Base-by-base conservation (phyloP, 495 filamentous ascomycete species). In the Viridothelium virens region DNA sequence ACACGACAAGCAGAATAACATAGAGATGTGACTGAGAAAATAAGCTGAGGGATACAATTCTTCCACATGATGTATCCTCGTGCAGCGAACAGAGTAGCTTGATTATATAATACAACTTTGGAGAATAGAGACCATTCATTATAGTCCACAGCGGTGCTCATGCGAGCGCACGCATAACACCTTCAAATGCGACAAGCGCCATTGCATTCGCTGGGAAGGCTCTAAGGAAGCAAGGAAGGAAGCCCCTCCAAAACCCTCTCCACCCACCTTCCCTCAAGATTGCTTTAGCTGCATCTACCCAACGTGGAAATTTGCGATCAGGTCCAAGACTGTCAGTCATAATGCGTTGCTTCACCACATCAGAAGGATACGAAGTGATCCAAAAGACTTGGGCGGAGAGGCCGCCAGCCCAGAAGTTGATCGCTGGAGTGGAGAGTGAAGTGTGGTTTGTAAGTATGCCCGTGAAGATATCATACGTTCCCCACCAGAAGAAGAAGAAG, bases 401-500 rank as follows among this genome's bases (percentile, higher is more conserved):
- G 1, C 94, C 94, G 12, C 94, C 94, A 0, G 94, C 94, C 94
- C 92, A 97, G 81, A 98, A 98, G 72, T 97, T 97, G 69, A 97
- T 82, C 1, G 85, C 85, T 6, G 92, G 91, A 0, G 86, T 84
- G 25, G 88, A 89, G 65, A 96, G 78, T n/a, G 61, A 77, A 16
- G 91, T 96, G 61, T 84, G 78, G 33, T 84, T 75, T 47, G 81
- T 76, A 72, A 98, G 78, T 66, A 82, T 74, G 25, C 85, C 79
- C 16, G 89, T 90, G 65, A 97, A 80, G 25, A 96, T 63, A 68
- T 96, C 92, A 77, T 98, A 98, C 44, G 85, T 87, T 11, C 88
- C 88, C 94, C 94, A 98, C 93, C 91, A 96, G 79, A 89, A 94
- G 83, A 96, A 96, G 82, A 98, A 98, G 77, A 91, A 95, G 4